phyloP scores from a whole-genome alignment of 768 basidiomycete genomes.

The Tulasnella calospora region DNA sequence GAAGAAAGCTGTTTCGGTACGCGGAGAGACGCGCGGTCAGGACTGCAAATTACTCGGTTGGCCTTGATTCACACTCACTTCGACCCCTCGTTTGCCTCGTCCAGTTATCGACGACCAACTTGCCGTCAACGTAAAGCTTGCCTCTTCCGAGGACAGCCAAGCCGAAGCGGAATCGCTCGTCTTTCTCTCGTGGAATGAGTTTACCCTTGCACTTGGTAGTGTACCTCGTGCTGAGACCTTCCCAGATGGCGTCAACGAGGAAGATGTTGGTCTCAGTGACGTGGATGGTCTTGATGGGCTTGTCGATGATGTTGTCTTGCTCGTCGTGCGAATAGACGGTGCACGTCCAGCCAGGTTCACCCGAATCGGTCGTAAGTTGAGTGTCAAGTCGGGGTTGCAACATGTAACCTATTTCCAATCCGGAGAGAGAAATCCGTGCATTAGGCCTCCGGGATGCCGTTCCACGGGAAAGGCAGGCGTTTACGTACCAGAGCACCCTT shows the following conservation, averaged over 20 bases:
- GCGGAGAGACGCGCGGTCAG: slow-evolving; percentile 53
- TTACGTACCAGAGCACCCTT: slow-evolving; percentile 59
- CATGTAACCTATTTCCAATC: slow-evolving; percentile 50
- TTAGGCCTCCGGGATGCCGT: no score
- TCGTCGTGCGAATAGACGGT: slow-evolving; percentile 57
- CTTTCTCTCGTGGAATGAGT: slow-evolving; percentile 40
- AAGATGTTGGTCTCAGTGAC: slow-evolving; percentile 47
- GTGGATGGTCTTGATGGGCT: slow-evolving; percentile 47
- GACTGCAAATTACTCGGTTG: no score
- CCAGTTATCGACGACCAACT: slow-evolving; percentile 64
- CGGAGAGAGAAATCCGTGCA: background rate
- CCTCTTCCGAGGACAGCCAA: slow-evolving; percentile 39
- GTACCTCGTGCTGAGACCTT: slow-evolving; percentile 49
- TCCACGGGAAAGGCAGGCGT: background rate
- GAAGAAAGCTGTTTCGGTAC: background rate
- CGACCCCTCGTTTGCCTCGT: slow-evolving; percentile 58
- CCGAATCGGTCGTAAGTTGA: slow-evolving; percentile 47
- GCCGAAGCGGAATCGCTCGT: slow-evolving; percentile 38
- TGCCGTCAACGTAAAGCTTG: slow-evolving; percentile 54
- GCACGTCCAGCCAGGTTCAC: slow-evolving; percentile 58
- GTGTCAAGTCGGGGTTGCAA: slow-evolving; percentile 66
- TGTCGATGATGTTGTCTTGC: slow-evolving; percentile 42
- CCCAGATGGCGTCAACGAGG: slow-evolving; percentile 62
- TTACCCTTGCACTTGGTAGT: slow-evolving; percentile 53
- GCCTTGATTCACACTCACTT: no score